Evolutionary conservation across 495 filamentous ascomycete genomes (phyloP).

Genomic region (Daldinia caldariorum): DNA sequence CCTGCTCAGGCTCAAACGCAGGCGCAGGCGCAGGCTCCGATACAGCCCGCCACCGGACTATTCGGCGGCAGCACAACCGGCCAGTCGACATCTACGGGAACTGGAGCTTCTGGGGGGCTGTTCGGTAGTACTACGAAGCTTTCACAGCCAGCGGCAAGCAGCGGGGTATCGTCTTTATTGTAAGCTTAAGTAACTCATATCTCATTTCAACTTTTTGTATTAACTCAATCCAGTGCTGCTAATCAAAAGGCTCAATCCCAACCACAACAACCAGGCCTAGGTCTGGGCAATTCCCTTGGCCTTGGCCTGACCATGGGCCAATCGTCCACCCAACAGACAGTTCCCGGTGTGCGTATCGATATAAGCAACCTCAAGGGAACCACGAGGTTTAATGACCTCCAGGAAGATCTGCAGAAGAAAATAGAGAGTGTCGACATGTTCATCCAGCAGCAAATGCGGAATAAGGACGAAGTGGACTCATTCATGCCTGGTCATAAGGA

Average conservation of each 20-base stretch:
- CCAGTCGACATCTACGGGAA: slow-evolving; percentile 42
- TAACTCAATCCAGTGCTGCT: slow-evolving; percentile 34
- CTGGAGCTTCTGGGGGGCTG: slow-evolving; percentile 45
- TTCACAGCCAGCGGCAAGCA: slow-evolving; percentile 32
- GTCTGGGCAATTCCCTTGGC: slow-evolving; percentile 43
- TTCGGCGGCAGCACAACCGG: slow-evolving; percentile 55
- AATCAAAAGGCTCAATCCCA: slow-evolving; percentile 46
- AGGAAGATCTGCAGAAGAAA: slow-evolving; percentile 79
- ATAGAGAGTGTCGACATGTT: slow-evolving; percentile 78
- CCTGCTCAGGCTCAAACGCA: slow-evolving; percentile 42
- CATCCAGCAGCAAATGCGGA: slow-evolving; percentile 73
- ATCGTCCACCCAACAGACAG: slow-evolving; percentile 56
- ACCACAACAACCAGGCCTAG: slow-evolving; percentile 51
- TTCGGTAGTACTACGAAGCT: slow-evolving; percentile 45
- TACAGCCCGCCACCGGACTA: slow-evolving; percentile 53
- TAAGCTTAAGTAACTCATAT: slow-evolving; percentile 48
- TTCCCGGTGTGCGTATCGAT: slow-evolving; percentile 81
- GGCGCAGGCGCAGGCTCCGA: slow-evolving; percentile 42
- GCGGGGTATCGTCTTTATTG: slow-evolving; percentile 50
- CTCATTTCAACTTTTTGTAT: slow-evolving; percentile 9
- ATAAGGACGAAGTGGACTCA: slow-evolving; percentile 65
- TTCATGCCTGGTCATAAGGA: slow-evolving; percentile 71
- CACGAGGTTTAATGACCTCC: slow-evolving; percentile 88
- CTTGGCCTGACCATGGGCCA: slow-evolving; percentile 60
- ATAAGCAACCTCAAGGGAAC: slow-evolving; percentile 79